These are phyloP conservation scores for Byssochlamys sp. DNA, from an alignment of 2,329 filamentous ascomycete genomes.

Conservation along the genomic window DNA sequence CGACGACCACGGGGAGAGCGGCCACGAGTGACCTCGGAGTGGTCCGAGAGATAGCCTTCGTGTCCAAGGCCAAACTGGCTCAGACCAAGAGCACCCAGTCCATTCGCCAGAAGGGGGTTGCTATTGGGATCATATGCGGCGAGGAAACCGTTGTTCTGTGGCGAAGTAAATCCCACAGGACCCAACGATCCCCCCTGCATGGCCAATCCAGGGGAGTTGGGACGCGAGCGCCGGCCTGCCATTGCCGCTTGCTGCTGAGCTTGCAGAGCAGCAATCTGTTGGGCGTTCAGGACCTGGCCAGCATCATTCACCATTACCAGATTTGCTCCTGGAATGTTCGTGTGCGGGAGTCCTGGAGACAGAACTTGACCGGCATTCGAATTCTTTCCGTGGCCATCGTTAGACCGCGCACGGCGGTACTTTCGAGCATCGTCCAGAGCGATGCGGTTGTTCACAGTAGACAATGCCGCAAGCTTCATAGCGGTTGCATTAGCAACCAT, in stretches of 20 bases:
- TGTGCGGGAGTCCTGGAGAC: slow-evolving; percentile 55
- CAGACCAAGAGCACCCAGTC: slow-evolving; percentile 61
- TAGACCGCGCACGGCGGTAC: slow-evolving; percentile 82
- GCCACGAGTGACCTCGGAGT: slow-evolving; percentile 81
- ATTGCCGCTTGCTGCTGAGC: slow-evolving; percentile 52
- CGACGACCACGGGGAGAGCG: slow-evolving; percentile 84
- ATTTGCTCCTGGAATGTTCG: slow-evolving; percentile 60
- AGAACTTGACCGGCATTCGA: slow-evolving; percentile 47
- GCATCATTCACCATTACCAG: slow-evolving; percentile 92
- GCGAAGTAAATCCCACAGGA: slow-evolving; percentile 66
- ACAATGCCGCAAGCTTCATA: slow-evolving; percentile 95
- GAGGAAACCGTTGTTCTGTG: slow-evolving; percentile 89
- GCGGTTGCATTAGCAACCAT: slow-evolving; percentile 98
- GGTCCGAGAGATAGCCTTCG: slow-evolving; percentile 86
- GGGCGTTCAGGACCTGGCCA: slow-evolving; percentile 73
- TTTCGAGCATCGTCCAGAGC: slow-evolving; percentile 94
- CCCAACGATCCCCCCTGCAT: slow-evolving; percentile 59
- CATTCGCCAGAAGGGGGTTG: slow-evolving; percentile 60
- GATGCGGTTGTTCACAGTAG: slow-evolving; percentile 96
- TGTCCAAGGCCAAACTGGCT: slow-evolving; percentile 61
- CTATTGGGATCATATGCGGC: slow-evolving; percentile 67
- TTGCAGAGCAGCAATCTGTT: slow-evolving; percentile 75
- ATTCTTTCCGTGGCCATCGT: slow-evolving; percentile 54
- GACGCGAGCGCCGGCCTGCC: slow-evolving; percentile 66
- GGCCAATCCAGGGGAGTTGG: slow-evolving; percentile 77